Conservation (phyloP, 306 rosid genomes). For the Vigna radiata region DNA sequence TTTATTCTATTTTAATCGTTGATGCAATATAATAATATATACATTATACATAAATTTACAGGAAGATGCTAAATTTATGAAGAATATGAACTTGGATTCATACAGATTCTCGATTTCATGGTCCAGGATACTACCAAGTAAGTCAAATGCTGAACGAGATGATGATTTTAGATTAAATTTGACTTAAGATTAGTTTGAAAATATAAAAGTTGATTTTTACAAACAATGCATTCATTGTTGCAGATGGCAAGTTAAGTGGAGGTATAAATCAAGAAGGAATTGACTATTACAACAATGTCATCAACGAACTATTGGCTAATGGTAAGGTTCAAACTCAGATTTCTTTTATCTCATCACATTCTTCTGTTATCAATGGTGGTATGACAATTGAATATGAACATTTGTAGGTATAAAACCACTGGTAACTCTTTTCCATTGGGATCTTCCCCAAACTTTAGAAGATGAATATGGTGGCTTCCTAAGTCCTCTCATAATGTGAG, state of each 20-base stretch:
- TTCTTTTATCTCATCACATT: neutral
- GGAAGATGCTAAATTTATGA: constrained; percentile 72
- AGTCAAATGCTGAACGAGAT: constrained; percentile 11
- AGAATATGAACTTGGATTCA: constrained; percentile 65
- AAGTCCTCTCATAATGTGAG: constrained; percentile 48
- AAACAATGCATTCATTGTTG: neutral
- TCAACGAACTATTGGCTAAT: constrained; percentile 56
- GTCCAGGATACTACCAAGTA: constrained; percentile 77
- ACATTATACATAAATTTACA: neutral
- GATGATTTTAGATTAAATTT: neutral
- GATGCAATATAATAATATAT: neutral
- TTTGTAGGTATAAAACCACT: constrained; percentile 55
- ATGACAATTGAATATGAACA: neutral
- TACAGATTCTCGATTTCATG: constrained; percentile 78
- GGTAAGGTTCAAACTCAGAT: constrained; percentile 41
- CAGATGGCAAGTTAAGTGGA: constrained; percentile 65
- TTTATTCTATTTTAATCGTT: neutral
- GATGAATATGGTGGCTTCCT: constrained; percentile 65
- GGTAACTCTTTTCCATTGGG: constrained; percentile 75
- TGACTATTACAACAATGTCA: constrained; percentile 64
- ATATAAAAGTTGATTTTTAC: neutral
- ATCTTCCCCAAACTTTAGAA: constrained; percentile 64
- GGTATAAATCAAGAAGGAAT: constrained; percentile 67
- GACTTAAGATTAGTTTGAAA: neutral
- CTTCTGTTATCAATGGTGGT: neutral